Percentiles rank a stretch among this genome's conserved stretches.
Evolutionary conservation across 345 rosid species (phyloP).

Genomic region (Murraya paniculata): DNA sequence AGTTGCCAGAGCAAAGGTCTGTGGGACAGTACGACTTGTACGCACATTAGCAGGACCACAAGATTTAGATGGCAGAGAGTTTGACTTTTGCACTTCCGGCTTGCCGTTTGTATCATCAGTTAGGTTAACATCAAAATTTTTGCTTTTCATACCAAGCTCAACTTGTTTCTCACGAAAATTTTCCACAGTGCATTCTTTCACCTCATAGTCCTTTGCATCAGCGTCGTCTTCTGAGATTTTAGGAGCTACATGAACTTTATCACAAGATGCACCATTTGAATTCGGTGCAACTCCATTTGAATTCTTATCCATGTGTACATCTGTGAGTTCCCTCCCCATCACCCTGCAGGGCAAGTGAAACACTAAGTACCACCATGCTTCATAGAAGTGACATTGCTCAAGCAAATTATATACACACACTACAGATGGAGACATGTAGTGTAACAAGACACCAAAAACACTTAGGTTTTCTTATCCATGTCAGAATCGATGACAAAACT

Average conservation of each 20-base stretch:
- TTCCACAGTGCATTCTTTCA: slow-evolving; percentile 48
- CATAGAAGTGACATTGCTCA: not conserved
- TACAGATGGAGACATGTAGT: not conserved
- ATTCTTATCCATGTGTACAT: slow-evolving; percentile 58
- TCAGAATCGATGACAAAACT: not conserved
- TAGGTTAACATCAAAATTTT: slow-evolving; percentile 25
- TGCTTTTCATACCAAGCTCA: slow-evolving; percentile 38
- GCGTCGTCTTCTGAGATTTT: slow-evolving; percentile 37
- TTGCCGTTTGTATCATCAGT: slow-evolving; percentile 29
- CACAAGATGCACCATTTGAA: slow-evolving; percentile 31
- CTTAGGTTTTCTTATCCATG: not conserved
- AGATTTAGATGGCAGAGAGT: slow-evolving; percentile 34
- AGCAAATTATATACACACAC: not conserved
- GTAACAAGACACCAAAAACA: not conserved
- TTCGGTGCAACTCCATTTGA: slow-evolving; percentile 39
- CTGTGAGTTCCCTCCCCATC: slow-evolving; percentile 76
- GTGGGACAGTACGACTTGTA: slow-evolving; percentile 34
- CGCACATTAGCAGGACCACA: slow-evolving; percentile 26
- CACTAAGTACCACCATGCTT: slow-evolving; percentile 12
- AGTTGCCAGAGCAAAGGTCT: slow-evolving; percentile 50
- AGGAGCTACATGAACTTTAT: slow-evolving; percentile 46
- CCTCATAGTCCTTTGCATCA: slow-evolving; percentile 51
- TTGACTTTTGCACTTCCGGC: slow-evolving; percentile 33
- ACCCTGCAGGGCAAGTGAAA: slow-evolving; percentile 36
- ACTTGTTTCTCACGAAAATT: slow-evolving; percentile 39